Evolutionary conservation across 2,329 filamentous ascomycete species (phyloP).

Genomic region (Fusarium sp.): DNA sequence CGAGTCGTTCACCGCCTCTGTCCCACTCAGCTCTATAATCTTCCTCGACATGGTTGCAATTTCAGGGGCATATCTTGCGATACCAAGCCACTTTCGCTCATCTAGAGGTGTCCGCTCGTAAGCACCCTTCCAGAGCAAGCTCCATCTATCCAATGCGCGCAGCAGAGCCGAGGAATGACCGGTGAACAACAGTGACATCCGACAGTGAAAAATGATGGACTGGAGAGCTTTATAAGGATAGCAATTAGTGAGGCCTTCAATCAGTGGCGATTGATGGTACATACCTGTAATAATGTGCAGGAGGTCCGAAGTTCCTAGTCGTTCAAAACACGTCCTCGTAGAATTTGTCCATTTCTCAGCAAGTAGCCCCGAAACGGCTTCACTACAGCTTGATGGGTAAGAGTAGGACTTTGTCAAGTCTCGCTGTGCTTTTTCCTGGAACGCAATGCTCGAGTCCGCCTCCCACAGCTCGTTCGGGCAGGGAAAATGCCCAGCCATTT

Average conservation of each 20-base stretch:
- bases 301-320: constrained; percentile 6
- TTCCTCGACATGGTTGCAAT: constrained; percentile 6
- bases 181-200: constrained; percentile 1
- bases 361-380: constrained; percentile 14
- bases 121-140: constrained; percentile 11
- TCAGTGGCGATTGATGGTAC: fast-evolving
- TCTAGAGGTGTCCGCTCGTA: background rate
- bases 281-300: constrained; percentile 5
- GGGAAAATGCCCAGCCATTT: constrained; percentile 32
- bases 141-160: constrained; percentile 27
- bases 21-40: constrained; percentile 7
- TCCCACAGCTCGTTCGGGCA: constrained; percentile 28
- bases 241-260: background rate
- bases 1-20: background rate
- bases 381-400: background rate
- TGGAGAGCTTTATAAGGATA: constrained; percentile 3
- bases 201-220: constrained; percentile 19
- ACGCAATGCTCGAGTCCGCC: constrained; percentile 1
- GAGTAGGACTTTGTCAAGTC: background rate
- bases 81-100: constrained; percentile 20
- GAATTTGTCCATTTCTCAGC: constrained; percentile 8
- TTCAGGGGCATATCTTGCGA: constrained; percentile 21
- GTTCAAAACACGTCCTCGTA: background rate
- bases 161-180: background rate
- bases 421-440: background rate